Evolutionary conservation across 495 filamentous ascomycete species (phyloP).

Genomic region (Thermochaetoides thermophila): DNA sequence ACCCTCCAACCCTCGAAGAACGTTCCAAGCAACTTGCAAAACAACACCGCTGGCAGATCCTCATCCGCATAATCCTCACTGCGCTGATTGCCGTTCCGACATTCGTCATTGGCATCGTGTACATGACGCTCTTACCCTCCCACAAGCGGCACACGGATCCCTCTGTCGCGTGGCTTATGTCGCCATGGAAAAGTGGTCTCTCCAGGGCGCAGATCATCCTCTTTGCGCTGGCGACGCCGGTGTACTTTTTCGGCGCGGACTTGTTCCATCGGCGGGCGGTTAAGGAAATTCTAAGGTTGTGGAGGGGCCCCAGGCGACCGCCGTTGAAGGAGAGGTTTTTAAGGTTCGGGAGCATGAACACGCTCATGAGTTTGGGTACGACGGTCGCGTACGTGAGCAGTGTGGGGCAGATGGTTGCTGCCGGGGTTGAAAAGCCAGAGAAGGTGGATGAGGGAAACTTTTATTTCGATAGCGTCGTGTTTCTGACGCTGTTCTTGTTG

Average conservation of each 20-base stretch:
- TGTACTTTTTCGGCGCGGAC: conserved; percentile 81
- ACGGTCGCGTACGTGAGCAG: conserved; percentile 80
- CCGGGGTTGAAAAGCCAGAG: conserved; percentile 30
- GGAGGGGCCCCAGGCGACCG: conserved; percentile 63
- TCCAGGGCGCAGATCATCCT: conserved; percentile 69
- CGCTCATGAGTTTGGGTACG: conserved; percentile 80
- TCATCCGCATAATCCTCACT: conserved; percentile 53
- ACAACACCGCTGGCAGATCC: conserved; percentile 44
- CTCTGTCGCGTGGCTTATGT: conserved; percentile 48
- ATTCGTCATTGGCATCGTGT: conserved; percentile 80
- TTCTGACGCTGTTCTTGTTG: conserved; percentile 83
- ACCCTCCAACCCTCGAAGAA: conserved; percentile 75
- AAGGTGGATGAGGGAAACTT: conserved; percentile 39
- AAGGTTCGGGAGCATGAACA: conserved; percentile 93
- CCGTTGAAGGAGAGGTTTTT: conserved; percentile 69
- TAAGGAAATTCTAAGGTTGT: conserved; percentile 66
- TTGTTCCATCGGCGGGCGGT: conserved; percentile 67
- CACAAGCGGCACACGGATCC: too few relatives aligned
- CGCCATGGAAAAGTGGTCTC: conserved; percentile 57
- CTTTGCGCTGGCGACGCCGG: conserved; percentile 74
- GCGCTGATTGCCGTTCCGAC: conserved; percentile 69
- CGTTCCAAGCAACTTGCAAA: conserved; percentile 56
- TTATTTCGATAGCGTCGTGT: conserved; percentile 92
- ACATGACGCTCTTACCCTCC: conserved; percentile 63
- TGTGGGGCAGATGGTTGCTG: conserved; percentile 60